phyloP scores from a whole-genome alignment of 768 basidiomycete species.

The Auricularia auricula-judae region DNA sequence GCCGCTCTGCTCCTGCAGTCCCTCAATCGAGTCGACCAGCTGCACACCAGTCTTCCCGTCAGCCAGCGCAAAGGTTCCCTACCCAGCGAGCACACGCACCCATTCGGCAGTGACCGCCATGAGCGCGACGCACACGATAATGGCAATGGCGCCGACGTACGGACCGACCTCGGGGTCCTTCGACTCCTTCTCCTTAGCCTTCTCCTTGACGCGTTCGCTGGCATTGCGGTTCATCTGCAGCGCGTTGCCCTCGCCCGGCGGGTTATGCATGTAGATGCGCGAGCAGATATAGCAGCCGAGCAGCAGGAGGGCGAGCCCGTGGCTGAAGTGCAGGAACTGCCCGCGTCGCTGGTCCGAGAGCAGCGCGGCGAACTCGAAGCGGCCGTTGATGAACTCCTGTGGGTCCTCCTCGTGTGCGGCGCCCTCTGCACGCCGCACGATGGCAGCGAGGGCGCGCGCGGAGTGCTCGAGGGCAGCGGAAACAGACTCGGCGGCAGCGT shows the following conservation, averaged over 20 bases:
- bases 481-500: conserved; percentile 9
- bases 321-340: conserved; percentile 48
- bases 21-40: conserved; percentile 57
- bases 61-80: no score
- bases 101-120: conserved; percentile 66
- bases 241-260: conserved; percentile 47
- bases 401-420: conserved; percentile 7
- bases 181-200: conserved; percentile 13
- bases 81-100: no score
- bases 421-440: conserved; percentile 1
- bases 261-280: conserved; percentile 59
- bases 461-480: conserved; percentile 6
- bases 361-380: conserved; percentile 10
- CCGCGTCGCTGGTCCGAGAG: conserved; percentile 34
- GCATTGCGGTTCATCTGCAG: conserved; percentile 25
- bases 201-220: conserved; percentile 12
- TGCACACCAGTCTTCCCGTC: conserved; percentile 11
- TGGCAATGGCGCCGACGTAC: conserved; percentile 45
- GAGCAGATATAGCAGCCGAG: conserved; percentile 56
- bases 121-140: conserved; percentile 41
- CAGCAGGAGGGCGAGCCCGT: conserved; percentile 53
- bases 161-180: conserved; percentile 32
- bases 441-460: conserved; percentile 3
- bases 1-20: conserved; percentile 29
- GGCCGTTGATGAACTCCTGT: not conserved